These are phyloP conservation scores for Pluteus cervinus DNA, from an alignment of 768 basidiomycete species.

Conservation along the genomic window DNA sequence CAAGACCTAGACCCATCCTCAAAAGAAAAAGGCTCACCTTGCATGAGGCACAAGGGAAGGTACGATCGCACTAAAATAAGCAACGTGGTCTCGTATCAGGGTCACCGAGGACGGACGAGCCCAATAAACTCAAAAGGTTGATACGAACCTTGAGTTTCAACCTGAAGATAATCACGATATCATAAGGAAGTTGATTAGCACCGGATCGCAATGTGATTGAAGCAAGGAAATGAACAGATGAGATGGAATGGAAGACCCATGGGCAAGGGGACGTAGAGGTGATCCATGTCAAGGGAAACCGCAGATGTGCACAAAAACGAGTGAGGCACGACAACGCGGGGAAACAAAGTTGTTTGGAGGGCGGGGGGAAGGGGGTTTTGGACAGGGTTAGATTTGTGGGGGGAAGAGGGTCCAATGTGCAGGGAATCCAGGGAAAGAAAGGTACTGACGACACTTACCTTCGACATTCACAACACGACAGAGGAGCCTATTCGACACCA, in stretches of 20 bases:
- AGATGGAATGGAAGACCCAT: conserved; percentile 5
- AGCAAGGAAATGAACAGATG: conserved; percentile 5
- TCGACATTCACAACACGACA: conserved; percentile 61
- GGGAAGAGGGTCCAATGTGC: not conserved
- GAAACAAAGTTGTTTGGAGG: no score
- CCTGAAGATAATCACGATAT: conserved; percentile 14
- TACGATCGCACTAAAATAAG: conserved; percentile 41
- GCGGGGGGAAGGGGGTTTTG: no score
- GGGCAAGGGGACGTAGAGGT: no score
- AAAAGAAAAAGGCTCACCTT: conserved; percentile 17
- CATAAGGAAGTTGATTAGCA: conserved; percentile 8
- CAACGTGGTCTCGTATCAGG: conserved; percentile 7
- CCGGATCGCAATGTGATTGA: conserved; percentile 7
- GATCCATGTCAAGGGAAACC: no score
- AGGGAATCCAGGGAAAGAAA: not conserved
- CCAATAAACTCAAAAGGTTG: not conserved
- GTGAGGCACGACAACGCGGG: no score
- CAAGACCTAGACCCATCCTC: not conserved
- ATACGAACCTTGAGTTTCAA: conserved; percentile 52
- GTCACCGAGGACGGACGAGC: no score
- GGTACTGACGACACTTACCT: conserved; percentile 37
- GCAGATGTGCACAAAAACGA: no score
- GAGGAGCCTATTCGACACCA: conserved; percentile 47
- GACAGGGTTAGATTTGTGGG: not conserved
- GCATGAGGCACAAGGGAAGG: conserved; percentile 43